Conservation (phyloP, 495 filamentous ascomycete genomes). For the Mytilinidion resinicola region DNA sequence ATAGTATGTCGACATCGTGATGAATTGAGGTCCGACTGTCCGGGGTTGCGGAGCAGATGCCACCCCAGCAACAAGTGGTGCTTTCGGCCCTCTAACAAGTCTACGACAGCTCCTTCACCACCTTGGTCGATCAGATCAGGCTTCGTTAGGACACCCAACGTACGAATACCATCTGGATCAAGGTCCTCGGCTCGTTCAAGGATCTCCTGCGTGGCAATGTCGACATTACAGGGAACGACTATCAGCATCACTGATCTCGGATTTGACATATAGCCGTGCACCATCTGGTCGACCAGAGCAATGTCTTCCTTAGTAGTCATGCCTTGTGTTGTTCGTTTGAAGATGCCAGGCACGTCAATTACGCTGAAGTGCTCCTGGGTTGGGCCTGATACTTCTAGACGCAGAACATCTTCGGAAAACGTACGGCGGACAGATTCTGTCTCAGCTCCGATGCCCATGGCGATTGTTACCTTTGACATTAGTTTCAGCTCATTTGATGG, state of each 20-base stretch:
- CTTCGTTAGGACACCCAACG: slow-evolving; percentile 49
- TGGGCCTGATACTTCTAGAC: slow-evolving; percentile 14
- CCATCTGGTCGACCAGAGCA: slow-evolving; percentile 1
- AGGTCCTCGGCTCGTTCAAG: slow-evolving; percentile 38
- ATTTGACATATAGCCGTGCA: slow-evolving; percentile 9
- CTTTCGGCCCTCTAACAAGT: slow-evolving; percentile 43
- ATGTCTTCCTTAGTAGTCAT: slow-evolving; percentile 6
- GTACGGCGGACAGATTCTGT: slow-evolving; percentile 18
- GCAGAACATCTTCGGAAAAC: slow-evolving; percentile 10
- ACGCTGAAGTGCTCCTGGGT: slow-evolving; percentile 7
- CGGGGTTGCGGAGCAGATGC: slow-evolving; percentile 50
- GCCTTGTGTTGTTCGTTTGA: background rate
- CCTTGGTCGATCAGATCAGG: slow-evolving; percentile 38
- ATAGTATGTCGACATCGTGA: slow-evolving; percentile 27
- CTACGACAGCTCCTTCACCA: slow-evolving; percentile 37
- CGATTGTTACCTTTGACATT: slow-evolving; percentile 28
- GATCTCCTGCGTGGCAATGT: slow-evolving; percentile 48
- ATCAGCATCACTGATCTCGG: slow-evolving; percentile 56
- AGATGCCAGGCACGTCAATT: slow-evolving; percentile 16
- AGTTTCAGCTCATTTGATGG: too few relatives aligned
- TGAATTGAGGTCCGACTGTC: slow-evolving; percentile 37
- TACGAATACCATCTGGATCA: slow-evolving; percentile 43
- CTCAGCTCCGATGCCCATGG: slow-evolving; percentile 41
- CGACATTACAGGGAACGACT: slow-evolving; percentile 49
- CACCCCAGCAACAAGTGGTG: slow-evolving; percentile 48